A percentile compares a stretch with the other conserved stretches of the same genome.
Conservation (phyloP, 768 basidiomycete genomes). For the Leccinum disarticulatum region DNA sequence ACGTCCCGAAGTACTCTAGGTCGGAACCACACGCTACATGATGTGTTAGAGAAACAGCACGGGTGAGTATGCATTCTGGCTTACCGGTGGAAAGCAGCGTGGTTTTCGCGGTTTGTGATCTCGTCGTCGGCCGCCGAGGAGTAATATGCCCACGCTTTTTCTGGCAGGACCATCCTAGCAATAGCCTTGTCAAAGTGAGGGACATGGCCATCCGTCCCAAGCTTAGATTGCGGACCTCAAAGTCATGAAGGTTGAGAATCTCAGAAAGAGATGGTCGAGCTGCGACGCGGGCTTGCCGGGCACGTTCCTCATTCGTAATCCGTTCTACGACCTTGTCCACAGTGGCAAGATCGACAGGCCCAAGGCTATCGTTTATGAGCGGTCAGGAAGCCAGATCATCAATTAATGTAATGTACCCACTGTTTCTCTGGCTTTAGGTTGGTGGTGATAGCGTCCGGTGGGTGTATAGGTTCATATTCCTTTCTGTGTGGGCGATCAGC, state of each 20-base stretch:
- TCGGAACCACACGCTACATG: constrained; percentile 81
- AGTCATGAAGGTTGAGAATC: constrained; percentile 90
- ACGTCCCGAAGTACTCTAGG: constrained; percentile 86
- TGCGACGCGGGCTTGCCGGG: constrained; percentile 57
- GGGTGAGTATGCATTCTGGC: neutral
- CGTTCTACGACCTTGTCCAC: constrained; percentile 61
- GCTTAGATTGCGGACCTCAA: constrained; percentile 58
- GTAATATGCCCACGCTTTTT: constrained; percentile 96
- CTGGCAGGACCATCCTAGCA: constrained; percentile 75
- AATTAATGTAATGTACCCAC: constrained; percentile 36
- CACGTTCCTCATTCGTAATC: constrained; percentile 70
- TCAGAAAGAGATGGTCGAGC: constrained; percentile 72
- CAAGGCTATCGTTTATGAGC: constrained; percentile 48
- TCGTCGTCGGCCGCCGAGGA: constrained; percentile 97
- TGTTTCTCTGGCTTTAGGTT: constrained; percentile 86
- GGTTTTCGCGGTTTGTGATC: constrained; percentile 87
- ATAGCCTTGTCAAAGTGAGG: constrained; percentile 57
- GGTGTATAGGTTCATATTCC: constrained; percentile 89
- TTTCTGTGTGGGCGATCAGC: constrained; percentile 39
- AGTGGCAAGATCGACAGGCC: constrained; percentile 67
- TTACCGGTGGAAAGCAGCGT: constrained; percentile 86
- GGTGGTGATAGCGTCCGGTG: constrained; percentile 74
- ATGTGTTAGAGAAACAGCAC: neutral
- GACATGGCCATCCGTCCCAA: neutral
- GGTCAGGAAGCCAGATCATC: neutral